Evolutionary conservation across 768 basidiomycete genomes (phyloP).

Genomic region (Kwoniella heveanensis): DNA sequence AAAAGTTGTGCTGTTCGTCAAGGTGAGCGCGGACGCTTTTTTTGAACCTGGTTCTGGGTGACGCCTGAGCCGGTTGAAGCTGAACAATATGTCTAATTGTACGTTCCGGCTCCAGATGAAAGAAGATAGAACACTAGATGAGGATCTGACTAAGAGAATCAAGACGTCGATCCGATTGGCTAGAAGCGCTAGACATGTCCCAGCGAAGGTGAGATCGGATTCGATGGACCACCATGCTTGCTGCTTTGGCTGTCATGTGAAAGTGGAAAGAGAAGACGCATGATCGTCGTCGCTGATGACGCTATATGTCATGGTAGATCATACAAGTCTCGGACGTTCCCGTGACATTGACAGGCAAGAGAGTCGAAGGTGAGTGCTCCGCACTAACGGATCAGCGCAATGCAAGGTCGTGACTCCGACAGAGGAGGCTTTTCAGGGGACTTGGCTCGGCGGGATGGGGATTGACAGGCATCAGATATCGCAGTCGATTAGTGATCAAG

Average conservation of each 20-base stretch:
- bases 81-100: not conserved
- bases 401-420: no score
- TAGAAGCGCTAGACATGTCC: conserved; percentile 75
- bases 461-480: no score
- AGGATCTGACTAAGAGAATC: conserved; percentile 63
- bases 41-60: not conserved
- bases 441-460: no score
- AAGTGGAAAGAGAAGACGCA: no score
- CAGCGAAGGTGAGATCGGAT: conserved; percentile 69
- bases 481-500: no score
- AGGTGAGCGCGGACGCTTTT: no score
- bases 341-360: conserved; percentile 78
- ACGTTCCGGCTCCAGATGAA: conserved; percentile 39
- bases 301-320: conserved; percentile 62
- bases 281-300: no score
- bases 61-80: not conserved
- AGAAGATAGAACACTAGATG: conserved; percentile 61
- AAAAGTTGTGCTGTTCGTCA: conserved; percentile 74
- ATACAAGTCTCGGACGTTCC: conserved; percentile 72
- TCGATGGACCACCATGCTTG: no score
- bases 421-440: no score
- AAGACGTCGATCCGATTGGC: conserved; percentile 65
- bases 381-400: no score
- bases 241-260: no score
- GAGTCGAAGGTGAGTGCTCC: conserved; percentile 67